These are phyloP conservation scores for Ramularia endophylla DNA, from an alignment of 2,329 filamentous ascomycete genomes.

Conservation along the genomic window DNA sequence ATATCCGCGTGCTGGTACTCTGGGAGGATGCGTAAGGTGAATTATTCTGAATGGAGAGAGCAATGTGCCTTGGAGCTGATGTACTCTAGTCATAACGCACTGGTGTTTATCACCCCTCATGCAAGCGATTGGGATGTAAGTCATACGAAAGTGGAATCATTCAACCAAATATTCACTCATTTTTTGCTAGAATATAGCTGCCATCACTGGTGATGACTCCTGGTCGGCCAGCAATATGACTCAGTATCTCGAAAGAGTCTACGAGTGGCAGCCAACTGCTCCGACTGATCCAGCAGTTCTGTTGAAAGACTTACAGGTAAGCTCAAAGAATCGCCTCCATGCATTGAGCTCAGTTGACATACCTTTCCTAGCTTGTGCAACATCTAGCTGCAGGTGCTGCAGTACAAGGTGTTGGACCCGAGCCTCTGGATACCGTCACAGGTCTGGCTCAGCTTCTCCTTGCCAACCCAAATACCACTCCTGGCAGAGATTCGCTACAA, in stretches of 20 bases:
- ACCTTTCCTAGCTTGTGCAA: conserved; percentile 15
- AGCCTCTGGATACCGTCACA: conserved; percentile 35
- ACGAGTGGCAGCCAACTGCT: conserved; percentile 24
- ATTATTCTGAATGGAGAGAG: no score
- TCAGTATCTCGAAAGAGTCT: conserved; percentile 47
- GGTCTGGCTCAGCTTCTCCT: conserved; percentile 43
- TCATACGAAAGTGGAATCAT: no score
- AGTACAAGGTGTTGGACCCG: conserved; percentile 22
- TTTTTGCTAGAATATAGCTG: no score
- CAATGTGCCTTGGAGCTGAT: no score
- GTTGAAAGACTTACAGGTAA: conserved; percentile 14
- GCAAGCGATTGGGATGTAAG: conserved; percentile 55
- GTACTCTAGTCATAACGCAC: conserved; percentile 54
- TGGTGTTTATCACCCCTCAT: conserved; percentile 53
- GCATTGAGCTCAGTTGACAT: no score
- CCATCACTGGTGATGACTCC: conserved; percentile 53
- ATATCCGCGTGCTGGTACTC: conserved; percentile 52
- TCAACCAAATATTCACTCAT: no score
- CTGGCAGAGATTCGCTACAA: conserved; percentile 41
- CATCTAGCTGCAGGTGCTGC: conserved; percentile 20
- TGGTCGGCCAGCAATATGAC: conserved; percentile 56
- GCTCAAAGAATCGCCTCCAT: no score
- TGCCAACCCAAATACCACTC: conserved; percentile 39
- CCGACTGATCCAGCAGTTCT: conserved; percentile 21
- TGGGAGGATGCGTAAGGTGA: conserved; percentile 52